These are phyloP conservation scores for Escallonia rubra DNA, from an alignment of 129 eudicot genomes.

Conservation along the genomic window DNA sequence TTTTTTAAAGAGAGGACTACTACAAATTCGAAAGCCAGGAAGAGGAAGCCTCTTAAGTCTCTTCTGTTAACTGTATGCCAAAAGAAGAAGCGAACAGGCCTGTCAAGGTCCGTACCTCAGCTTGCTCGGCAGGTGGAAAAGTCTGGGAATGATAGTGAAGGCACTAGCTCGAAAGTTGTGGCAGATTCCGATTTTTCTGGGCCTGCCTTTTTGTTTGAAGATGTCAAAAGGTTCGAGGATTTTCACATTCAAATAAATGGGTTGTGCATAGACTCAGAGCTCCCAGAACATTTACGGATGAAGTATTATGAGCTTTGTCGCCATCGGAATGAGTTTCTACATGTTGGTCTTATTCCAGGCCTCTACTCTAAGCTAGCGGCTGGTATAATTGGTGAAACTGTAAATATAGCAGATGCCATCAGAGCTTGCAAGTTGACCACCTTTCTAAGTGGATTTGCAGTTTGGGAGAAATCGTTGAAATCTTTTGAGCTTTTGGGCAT, in stretches of 20 bases:
- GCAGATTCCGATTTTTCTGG: conserved; percentile 26
- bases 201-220: conserved; percentile 23
- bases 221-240: conserved; percentile 47
- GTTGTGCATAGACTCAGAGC: conserved; percentile 52
- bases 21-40: conserved; percentile 21
- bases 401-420: conserved; percentile 50
- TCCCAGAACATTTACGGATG: conserved; percentile 40
- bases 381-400: conserved; percentile 60
- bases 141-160: conserved; percentile 46
- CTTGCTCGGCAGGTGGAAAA: conserved; percentile 21
- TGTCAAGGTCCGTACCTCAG: conserved; percentile 12
- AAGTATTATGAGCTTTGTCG: conserved; percentile 56
- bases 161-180: conserved; percentile 36
- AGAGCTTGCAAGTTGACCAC: conserved; percentile 48
- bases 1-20: conserved; percentile 11
- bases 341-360: conserved; percentile 44
- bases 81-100: conserved; percentile 34
- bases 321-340: conserved; percentile 46
- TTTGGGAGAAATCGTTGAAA: conserved; percentile 62
- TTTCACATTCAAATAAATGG: conserved; percentile 53
- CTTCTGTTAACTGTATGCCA: conserved; percentile 25
- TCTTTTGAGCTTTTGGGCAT: conserved; percentile 70
- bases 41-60: conserved; percentile 32
- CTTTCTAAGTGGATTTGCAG: conserved; percentile 39
- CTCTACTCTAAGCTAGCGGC: conserved; percentile 45